Conservation (phyloP, 768 basidiomycete genomes). For the Termitomyces sp. region DNA sequence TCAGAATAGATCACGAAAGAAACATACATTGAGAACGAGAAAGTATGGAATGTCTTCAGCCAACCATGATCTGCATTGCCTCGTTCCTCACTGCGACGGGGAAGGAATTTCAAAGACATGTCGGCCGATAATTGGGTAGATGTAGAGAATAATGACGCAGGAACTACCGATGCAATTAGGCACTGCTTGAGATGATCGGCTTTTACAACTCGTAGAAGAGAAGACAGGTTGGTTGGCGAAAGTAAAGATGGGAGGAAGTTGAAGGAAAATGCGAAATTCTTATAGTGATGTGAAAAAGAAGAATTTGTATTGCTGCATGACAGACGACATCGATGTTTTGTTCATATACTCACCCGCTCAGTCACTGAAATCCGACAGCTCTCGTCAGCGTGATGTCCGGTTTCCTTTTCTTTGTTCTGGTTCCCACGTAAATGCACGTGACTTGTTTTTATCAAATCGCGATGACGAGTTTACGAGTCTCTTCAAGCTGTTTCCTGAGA, state of each 20-base stretch:
- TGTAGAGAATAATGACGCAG: conserved; percentile 9
- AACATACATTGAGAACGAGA: conserved; percentile 65
- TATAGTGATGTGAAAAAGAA: conserved; percentile 35
- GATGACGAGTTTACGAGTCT: not conserved
- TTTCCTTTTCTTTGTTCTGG: not conserved
- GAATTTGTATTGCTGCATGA: conserved; percentile 32
- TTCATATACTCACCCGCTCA: conserved; percentile 7
- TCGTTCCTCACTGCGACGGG: conserved; percentile 56
- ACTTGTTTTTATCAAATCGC: not conserved
- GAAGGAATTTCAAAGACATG: conserved; percentile 35
- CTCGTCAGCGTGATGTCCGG: conserved; percentile 6
- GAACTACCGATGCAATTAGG: conserved; percentile 8
- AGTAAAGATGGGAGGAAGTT: conserved; percentile 19
- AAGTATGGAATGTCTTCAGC: conserved; percentile 86
- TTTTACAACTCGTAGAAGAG: conserved; percentile 31
- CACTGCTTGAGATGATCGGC: conserved; percentile 24
- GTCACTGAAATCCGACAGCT: not conserved
- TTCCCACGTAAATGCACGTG: conserved; percentile 3
- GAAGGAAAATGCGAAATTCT: conserved; percentile 32
- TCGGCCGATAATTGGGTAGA: not conserved
- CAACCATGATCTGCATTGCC: conserved; percentile 79
- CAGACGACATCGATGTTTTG: conserved; percentile 14
- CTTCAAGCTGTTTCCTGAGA: too few relatives aligned
- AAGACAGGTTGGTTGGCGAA: conserved; percentile 28
- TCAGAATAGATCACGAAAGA: not conserved